Evolutionary conservation across 495 filamentous ascomycete species (phyloP).

Genomic region (Opeltia flavorubescens): DNA sequence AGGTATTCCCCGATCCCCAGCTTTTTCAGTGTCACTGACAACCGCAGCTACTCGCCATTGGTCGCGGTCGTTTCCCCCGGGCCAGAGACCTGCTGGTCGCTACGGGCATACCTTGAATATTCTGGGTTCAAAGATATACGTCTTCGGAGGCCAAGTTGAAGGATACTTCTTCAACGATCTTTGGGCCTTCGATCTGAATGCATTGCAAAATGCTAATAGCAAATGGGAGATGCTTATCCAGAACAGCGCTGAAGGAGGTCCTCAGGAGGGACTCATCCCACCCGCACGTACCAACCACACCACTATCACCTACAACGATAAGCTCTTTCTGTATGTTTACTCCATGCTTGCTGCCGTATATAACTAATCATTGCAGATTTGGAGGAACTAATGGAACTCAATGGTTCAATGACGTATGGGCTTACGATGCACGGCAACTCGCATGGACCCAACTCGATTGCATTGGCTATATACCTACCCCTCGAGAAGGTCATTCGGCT

Average conservation of each 20-base stretch:
- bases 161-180: slow-evolving; percentile 96
- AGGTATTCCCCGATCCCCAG: slow-evolving; percentile 23
- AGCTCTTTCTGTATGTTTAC: slow-evolving; percentile 68
- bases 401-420: slow-evolving; percentile 99
- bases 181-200: slow-evolving; percentile 92
- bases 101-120: slow-evolving; percentile 97
- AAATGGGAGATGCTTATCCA: slow-evolving; percentile 84
- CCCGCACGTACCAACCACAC: slow-evolving; percentile 92
- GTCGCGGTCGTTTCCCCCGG: slow-evolving; percentile 80
- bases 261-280: slow-evolving; percentile 55
- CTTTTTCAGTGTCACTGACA: slow-evolving; percentile 5
- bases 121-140: slow-evolving; percentile 86
- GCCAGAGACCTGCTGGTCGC: slow-evolving; percentile 69
- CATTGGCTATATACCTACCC: slow-evolving; percentile 88
- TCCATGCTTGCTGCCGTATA: background rate
- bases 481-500: slow-evolving; percentile 88
- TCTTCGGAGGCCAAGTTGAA: slow-evolving; percentile 96
- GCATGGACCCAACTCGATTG: slow-evolving; percentile 81
- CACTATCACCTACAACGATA: slow-evolving; percentile 82
- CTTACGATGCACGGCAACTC: slow-evolving; percentile 72
- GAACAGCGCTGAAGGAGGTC: slow-evolving; percentile 55
- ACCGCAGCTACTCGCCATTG: slow-evolving; percentile 83
- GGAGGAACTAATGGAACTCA: slow-evolving; percentile 86
- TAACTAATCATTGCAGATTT: slow-evolving; percentile 44
- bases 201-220: slow-evolving; percentile 73